Base-by-base conservation (phyloP, 305 asterid species). In the Fraxinus nigra region DNA sequence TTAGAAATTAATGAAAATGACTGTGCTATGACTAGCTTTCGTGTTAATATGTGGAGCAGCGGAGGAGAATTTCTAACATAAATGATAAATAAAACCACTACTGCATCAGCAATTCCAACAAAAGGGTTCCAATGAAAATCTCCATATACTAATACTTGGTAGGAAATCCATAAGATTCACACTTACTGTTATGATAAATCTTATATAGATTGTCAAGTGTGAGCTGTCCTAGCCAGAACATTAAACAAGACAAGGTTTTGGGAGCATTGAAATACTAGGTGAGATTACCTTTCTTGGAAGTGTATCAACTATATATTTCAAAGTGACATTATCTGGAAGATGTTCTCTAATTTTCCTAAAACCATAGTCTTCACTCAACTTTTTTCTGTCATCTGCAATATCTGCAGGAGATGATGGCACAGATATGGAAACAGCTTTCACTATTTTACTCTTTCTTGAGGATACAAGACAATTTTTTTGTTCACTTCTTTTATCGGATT, bases 261-360 rank as follows among this genome's bases (percentile, higher is more conserved):
- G 34, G 16, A 22, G 43, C 69, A 28, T 43, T 14, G 7, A 18
- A 38, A 18, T 22, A 70, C 26, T 1, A 83, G 43, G 40, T n/a
- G 30, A 78, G 84, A 74, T 63, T 80, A 93, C 98, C 98, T 93
- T 92, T 82, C 85, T 92, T 1, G 99, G 98, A 82, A 96, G 93
- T 22, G 97, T 90, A 11, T 93, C 97, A 34, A 81, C 79, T 77
- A 94, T 90, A 83, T 94, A 93, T 83, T 90, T 94, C 80, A 96
- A 43, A 6, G 97, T 92, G 54, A 94, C 89, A 43, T 86, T 87
- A 83, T 90, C 94, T 3, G 99, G 99, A 86, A 96, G 94, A 14
- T 94, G 93, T 85, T 96, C 98, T 83, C 97, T 98, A 82, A 94
- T 96, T 85, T 96, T 89, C 77, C 91, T 89, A 86, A 96, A 93